Evolutionary conservation across 1,284 basidiomycete genomes (phyloP).

Genomic region (Pseudozyma sp.): DNA sequence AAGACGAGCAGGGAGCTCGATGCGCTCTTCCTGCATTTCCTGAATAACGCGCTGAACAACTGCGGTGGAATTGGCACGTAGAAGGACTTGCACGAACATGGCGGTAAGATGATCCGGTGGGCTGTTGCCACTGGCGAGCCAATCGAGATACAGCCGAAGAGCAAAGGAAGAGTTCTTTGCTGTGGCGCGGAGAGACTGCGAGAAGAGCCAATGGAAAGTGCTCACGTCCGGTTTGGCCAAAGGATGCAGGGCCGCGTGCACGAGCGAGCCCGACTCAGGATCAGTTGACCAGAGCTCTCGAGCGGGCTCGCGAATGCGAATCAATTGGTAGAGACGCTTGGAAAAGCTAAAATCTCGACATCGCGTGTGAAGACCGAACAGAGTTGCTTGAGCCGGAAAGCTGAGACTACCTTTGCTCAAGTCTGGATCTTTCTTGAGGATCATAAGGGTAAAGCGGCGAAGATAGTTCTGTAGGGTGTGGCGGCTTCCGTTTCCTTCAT

Average conservation of each 20-base stretch:
- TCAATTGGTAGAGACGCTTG: conserved; percentile 40
- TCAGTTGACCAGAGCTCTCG: conserved; percentile 31
- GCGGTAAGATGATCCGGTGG: conserved; percentile 21
- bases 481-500: conserved; percentile 33
- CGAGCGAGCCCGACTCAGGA: conserved; percentile 8
- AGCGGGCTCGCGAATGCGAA: conserved; percentile 23
- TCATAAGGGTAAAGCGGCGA: conserved; percentile 28
- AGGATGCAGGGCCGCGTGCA: conserved; percentile 13
- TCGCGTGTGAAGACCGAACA: conserved; percentile 42
- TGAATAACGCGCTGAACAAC: conserved; percentile 27
- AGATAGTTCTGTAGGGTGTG: conserved; percentile 26
- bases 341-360: conserved; percentile 34
- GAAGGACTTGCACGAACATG: conserved; percentile 24
- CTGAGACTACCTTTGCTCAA: conserved; percentile 25
- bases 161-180: conserved; percentile 19
- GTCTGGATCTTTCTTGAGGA: conserved; percentile 32
- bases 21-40: conserved; percentile 27
- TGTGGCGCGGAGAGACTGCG: conserved; percentile 14
- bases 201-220: conserved; percentile 43
- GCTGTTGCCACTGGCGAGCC: conserved; percentile 40
- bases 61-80: conserved; percentile 21
- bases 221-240: conserved; percentile 26
- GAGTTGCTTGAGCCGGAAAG: conserved; percentile 30
- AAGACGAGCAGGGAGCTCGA: conserved; percentile 20
- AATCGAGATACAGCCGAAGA: conserved; percentile 45